A percentile compares a stretch with the other conserved stretches of the same genome.
phyloP scores from a whole-genome alignment of 1,284 basidiomycete species.

The Vanrija sp. region DNA sequence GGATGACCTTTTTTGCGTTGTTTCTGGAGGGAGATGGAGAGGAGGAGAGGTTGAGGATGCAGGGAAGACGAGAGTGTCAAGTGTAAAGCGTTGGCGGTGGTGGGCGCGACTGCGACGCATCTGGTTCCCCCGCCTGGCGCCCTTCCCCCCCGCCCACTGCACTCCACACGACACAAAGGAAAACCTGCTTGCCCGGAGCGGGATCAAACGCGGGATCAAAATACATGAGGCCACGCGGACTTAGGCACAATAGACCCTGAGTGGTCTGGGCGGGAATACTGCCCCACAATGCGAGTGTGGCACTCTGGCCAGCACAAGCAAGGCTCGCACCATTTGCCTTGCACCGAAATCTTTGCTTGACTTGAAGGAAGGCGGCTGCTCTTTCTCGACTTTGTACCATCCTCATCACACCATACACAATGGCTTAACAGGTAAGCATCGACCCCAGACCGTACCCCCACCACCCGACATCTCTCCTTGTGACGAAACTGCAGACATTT shows the following conservation, averaged over 20 bases:
- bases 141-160: too few species aligned
- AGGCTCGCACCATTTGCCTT: too few species aligned
- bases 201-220: slow-evolving; percentile 3
- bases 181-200: neutral
- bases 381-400: too few species aligned
- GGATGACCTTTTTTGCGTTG: neutral
- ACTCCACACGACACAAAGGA: too few species aligned
- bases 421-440: too few species aligned
- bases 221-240: neutral
- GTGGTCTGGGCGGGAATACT: too few species aligned
- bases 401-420: neutral
- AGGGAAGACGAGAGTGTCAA: neutral
- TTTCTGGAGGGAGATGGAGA: slow-evolving; percentile 1
- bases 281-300: too few species aligned
- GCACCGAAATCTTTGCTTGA: too few species aligned
- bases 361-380: too few species aligned
- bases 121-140: neutral
- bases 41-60: slow-evolving; percentile 1
- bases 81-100: slow-evolving; percentile 2
- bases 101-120: neutral
- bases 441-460: too few species aligned
- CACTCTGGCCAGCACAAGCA: too few species aligned
- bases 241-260: too few species aligned
- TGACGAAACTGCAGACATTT: slow-evolving; percentile 36
- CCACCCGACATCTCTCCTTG: slow-evolving; percentile 1